Evolutionary conservation across 495 filamentous ascomycete genomes (phyloP), one percentile per base, ranked within the genome.

Genomic region (Talaromyces ruber): DNA sequence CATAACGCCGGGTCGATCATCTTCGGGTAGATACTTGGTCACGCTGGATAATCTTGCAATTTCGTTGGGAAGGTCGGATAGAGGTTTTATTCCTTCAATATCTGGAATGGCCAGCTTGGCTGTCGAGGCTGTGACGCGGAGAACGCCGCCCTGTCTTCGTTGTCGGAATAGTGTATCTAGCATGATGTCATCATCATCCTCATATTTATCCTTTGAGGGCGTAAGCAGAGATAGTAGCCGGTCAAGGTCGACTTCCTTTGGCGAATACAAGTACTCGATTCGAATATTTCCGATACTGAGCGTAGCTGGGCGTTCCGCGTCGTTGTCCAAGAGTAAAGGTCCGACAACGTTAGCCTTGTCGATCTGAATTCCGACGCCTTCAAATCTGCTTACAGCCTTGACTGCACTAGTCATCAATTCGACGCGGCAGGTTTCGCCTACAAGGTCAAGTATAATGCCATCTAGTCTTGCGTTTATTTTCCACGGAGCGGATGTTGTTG

Each of bases 1-100:
- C 34, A 99, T 73, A 28, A 98, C 76, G 0, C 95, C 95, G 14
- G 95, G 95, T 0, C 94, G 85, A 64, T 97, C 93, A 74, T 98
- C 95, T 68, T 98, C 92, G 0, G 95, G 93, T 4, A 99, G 79
- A 67, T 98, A 97, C 67, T 96, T 97, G 12, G 94, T 84, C 26
- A 98, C 92, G 6, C 86, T 94, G 11, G 92, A 88, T 6, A 98
- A 76, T 65, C 86, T 87, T 14, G 88, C 80, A 34, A 98, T 62
- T 68, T 99, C 95, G 47, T 88, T 85, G 1, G 81, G 84, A 6
- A 99, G 79, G 18, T 78, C 79, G n/a, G 85, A 77, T 6, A 99
- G 73, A 47, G 80, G 79, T 18, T 79, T 71, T 12, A 96, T 68
- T 50, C 86, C 83, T 30, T 83, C 76, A 11, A 89, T 66, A 50